These are phyloP conservation scores for Penicillium polonicum DNA, from an alignment of 2,329 filamentous ascomycete species.

Conservation along the genomic window DNA sequence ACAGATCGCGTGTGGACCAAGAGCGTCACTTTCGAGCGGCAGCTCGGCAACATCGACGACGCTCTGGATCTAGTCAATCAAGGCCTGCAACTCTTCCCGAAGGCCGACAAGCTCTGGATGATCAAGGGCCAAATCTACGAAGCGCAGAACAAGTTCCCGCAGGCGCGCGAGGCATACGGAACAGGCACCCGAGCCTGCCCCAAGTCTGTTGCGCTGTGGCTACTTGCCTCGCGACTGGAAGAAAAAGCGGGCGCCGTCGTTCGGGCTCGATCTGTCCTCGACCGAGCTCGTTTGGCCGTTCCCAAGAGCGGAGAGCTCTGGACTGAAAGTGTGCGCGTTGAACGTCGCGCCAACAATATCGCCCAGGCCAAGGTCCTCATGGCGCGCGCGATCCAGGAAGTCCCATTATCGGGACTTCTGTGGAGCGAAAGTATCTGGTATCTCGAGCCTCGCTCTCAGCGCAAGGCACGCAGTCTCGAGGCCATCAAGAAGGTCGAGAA, in stretches of 20 bases:
- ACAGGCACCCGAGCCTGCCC: conserved; percentile 85
- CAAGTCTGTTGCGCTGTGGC: conserved; percentile 81
- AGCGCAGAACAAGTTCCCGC: conserved; percentile 70
- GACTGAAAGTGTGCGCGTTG: conserved; percentile 90
- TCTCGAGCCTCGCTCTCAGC: conserved; percentile 84
- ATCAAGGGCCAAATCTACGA: conserved; percentile 99
- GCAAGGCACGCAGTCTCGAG: conserved; percentile 85
- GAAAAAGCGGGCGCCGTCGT: conserved; percentile 79
- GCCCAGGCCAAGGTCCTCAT: conserved; percentile 86
- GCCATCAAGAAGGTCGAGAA: conserved; percentile 97
- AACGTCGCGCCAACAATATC: conserved; percentile 80
- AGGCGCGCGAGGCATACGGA: conserved; percentile 85
- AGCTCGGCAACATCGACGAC: conserved; percentile 72
- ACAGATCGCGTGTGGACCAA: conserved; percentile 98
- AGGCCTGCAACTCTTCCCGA: conserved; percentile 81
- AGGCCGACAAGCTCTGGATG: conserved; percentile 90
- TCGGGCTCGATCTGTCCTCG: conserved; percentile 90
- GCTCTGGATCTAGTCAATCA: conserved; percentile 86
- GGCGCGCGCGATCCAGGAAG: conserved; percentile 89
- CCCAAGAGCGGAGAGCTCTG: conserved; percentile 83
- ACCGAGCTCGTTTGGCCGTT: conserved; percentile 82
- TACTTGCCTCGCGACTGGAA: conserved; percentile 84
- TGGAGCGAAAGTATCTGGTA: conserved; percentile 97
- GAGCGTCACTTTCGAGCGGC: conserved; percentile 87
- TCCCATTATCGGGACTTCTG: conserved; percentile 79